phyloP scores from a whole-genome alignment of 1,139 yeast species.

The Candida anutae region DNA sequence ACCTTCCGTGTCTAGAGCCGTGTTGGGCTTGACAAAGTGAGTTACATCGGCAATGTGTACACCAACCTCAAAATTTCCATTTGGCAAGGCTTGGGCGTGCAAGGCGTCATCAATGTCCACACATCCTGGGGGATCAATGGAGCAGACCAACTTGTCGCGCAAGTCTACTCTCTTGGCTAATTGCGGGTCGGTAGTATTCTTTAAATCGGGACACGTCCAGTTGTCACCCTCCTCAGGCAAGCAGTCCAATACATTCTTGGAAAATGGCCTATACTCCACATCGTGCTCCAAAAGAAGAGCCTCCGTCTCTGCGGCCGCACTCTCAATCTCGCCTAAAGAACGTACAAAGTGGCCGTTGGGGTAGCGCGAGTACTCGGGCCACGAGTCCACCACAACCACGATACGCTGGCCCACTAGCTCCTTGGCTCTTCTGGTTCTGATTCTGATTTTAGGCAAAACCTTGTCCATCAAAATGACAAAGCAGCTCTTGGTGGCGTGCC shows the following conservation, averaged over 20 bases:
- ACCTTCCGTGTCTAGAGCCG: constrained; percentile 92
- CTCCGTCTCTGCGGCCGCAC: constrained; percentile 93
- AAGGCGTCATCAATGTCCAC: constrained; percentile 99
- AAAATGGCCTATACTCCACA: constrained; percentile 93
- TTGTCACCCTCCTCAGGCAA: constrained; percentile 87
- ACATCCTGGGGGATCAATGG: constrained; percentile 97
- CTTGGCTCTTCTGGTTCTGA: constrained; percentile 77
- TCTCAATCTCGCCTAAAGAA: constrained; percentile 81
- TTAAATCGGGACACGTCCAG: constrained; percentile 77
- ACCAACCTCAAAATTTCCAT: constrained; percentile 95
- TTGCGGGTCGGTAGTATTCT: constrained; percentile 52
- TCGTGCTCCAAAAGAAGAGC: constrained; percentile 91
- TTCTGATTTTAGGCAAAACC: constrained; percentile 79
- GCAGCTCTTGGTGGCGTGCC: constrained; percentile 64
- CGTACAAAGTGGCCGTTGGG: constrained; percentile 96
- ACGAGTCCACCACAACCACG: constrained; percentile 84
- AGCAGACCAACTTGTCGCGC: constrained; percentile 83
- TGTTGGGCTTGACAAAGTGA: constrained; percentile 89
- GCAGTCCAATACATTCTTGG: constrained; percentile 86
- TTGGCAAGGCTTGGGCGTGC: constrained; percentile 77
- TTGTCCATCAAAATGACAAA: constrained; percentile 86
- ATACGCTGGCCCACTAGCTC: constrained; percentile 82
- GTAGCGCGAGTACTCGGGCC: constrained; percentile 78
- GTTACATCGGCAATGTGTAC: constrained; percentile 99
- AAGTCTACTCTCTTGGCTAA: constrained; percentile 69